phyloP scores from a whole-genome alignment of 2,329 filamentous ascomycete species.

The Orbilia blumenaviensis region DNA sequence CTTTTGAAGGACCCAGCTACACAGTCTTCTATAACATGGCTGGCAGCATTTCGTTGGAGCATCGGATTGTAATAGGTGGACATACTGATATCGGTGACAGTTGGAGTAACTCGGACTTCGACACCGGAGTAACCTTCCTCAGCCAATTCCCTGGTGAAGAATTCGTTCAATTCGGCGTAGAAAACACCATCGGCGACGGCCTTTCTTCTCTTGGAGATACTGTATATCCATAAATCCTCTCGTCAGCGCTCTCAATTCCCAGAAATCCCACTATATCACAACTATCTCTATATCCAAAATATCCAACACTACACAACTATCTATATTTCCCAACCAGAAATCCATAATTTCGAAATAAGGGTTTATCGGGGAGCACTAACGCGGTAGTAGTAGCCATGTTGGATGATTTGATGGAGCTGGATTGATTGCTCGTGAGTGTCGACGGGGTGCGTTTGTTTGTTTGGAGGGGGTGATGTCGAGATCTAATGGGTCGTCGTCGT shows the following conservation, averaged over 20 bases:
- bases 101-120: slow-evolving; percentile 99
- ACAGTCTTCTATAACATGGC: background rate
- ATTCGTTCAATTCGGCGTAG: slow-evolving; percentile 99
- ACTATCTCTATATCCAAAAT: slow-evolving; percentile 1
- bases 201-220: slow-evolving; percentile 63
- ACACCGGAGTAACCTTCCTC: slow-evolving; percentile 99
- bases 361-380: slow-evolving; percentile 30
- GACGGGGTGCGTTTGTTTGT: background rate
- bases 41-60: background rate
- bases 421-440: slow-evolving; percentile 26
- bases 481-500: slow-evolving; percentile 40
- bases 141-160: slow-evolving; percentile 99
- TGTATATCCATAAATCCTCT: slow-evolving; percentile 34
- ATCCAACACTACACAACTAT: background rate
- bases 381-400: slow-evolving; percentile 50
- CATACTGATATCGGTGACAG: slow-evolving; percentile 96
- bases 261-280: background rate
- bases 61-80: slow-evolving; percentile 53
- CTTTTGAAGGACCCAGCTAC: background rate
- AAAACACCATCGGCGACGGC: slow-evolving; percentile 99
- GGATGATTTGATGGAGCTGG: slow-evolving; percentile 22
- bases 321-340: background rate
- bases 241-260: slow-evolving; percentile 38
- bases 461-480: slow-evolving; percentile 18
- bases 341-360: background rate